phyloP scores from a whole-genome alignment of 352 stramenopile species.

The Phytophthora pinifolia region DNA sequence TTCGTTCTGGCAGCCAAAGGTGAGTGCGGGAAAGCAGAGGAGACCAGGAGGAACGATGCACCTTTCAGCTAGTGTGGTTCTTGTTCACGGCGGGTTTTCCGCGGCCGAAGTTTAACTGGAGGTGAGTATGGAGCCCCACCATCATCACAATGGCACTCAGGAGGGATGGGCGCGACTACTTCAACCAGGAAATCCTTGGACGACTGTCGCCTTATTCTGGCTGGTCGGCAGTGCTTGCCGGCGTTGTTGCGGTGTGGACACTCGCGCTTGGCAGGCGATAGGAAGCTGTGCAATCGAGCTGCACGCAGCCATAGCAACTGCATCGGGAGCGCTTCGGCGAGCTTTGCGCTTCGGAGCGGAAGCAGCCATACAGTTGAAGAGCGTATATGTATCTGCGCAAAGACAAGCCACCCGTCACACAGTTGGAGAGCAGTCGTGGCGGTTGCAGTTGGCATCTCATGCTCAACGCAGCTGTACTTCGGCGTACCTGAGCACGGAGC shows the following conservation, averaged over 20 bases:
- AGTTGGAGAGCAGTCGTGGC: conserved; percentile 7
- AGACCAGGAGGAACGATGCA: conserved; percentile 4
- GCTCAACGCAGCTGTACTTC: background rate
- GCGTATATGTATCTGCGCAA: background rate
- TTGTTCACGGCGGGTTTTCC: conserved; percentile 25
- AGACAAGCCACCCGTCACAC: background rate
- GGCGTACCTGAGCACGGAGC: too few relatives aligned
- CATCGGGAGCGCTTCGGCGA: too few relatives aligned
- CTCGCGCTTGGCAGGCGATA: too few relatives aligned
- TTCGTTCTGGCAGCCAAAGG: background rate
- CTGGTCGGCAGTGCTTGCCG: too few relatives aligned
- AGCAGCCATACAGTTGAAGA: conserved; percentile 2
- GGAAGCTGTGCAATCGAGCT: too few relatives aligned
- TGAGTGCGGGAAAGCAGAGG: conserved; percentile 8
- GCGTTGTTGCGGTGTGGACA: too few relatives aligned
- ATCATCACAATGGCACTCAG: conserved; percentile 19
- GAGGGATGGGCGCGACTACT: conserved; percentile 13
- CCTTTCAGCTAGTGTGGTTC: conserved; percentile 12
- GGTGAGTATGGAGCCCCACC: conserved; percentile 16
- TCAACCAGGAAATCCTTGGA: conserved; percentile 11
- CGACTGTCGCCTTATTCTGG: background rate
- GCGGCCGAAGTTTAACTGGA: conserved; percentile 5
- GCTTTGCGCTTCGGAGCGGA: too few relatives aligned
- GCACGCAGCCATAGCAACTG: too few relatives aligned
- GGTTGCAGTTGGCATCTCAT: conserved; percentile 1